Conservation (phyloP, 2,329 filamentous ascomycete species). For the Tolypocladium paradoxum region DNA sequence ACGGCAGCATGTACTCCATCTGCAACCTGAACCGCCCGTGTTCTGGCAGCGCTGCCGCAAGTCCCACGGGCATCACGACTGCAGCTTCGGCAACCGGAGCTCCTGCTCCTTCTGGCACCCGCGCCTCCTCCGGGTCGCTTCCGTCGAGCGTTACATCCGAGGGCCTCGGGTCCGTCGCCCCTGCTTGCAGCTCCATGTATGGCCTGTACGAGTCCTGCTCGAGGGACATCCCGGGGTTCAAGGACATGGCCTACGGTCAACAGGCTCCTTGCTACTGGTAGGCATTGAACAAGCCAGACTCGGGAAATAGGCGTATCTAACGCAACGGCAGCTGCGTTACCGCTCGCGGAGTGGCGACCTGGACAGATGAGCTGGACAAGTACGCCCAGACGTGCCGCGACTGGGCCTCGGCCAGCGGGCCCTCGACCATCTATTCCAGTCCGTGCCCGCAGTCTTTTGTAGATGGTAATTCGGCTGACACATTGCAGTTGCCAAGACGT, state of each 20-base stretch:
- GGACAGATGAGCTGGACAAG: slow-evolving; percentile 19
- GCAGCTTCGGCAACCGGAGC: slow-evolving; percentile 6
- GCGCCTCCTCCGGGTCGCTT: neutral
- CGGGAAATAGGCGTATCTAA: neutral
- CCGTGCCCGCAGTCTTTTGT: neutral
- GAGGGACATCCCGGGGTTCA: slow-evolving; percentile 12
- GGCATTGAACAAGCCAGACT: neutral
- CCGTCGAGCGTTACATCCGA: neutral
- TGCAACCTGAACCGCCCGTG: slow-evolving; percentile 4
- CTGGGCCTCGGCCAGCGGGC: slow-evolving; percentile 18
- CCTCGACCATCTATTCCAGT: slow-evolving; percentile 15
- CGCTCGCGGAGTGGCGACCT: slow-evolving; percentile 8
- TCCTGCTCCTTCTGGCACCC: slow-evolving; percentile 5
- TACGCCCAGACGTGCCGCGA: slow-evolving; percentile 18
- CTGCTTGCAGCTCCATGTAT: slow-evolving; percentile 16
- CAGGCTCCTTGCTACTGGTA: slow-evolving; percentile 24
- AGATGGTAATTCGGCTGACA: neutral
- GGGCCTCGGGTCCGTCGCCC: slow-evolving; percentile 6
- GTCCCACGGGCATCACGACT: neutral
- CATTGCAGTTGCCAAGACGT: slow-evolving; percentile 15
- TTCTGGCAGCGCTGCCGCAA: neutral
- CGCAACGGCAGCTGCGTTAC: slow-evolving; percentile 12
- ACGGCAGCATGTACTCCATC: slow-evolving; percentile 13
- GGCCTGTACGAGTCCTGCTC: slow-evolving; percentile 15
- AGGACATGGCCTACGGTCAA: slow-evolving; percentile 11